Evolutionary conservation across 306 rosid genomes (phyloP).

Genomic region (Vicia sativa): DNA sequence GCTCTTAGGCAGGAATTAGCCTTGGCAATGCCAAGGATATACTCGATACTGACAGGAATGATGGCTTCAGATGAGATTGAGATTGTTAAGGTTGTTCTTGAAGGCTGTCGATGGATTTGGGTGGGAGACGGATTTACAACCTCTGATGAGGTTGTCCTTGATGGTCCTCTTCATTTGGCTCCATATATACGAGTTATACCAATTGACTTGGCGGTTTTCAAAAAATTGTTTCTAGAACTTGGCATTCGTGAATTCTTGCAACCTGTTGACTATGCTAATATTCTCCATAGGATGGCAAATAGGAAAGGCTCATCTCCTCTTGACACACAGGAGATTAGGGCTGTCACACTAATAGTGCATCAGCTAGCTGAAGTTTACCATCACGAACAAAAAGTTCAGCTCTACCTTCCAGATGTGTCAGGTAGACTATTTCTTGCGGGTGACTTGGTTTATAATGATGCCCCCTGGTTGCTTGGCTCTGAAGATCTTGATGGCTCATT

Average conservation of each 20-base stretch:
- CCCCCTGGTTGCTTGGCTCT: conserved; percentile 94
- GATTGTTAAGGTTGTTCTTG: conserved; percentile 95
- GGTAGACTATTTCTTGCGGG: conserved; percentile 73
- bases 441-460: conserved; percentile 91
- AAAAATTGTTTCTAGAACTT: conserved; percentile 72
- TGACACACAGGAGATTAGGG: conserved; percentile 78
- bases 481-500: conserved; percentile 68
- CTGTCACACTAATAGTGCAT: conserved; percentile 82
- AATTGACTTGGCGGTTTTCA: conserved; percentile 89
- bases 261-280: conserved; percentile 74
- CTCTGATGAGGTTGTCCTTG: conserved; percentile 86
- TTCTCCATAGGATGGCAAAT: conserved; percentile 80
- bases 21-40: conserved; percentile 87
- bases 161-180: conserved; percentile 95
- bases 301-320: conserved; percentile 86
- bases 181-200: conserved; percentile 97
- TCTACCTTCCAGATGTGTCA: conserved; percentile 83
- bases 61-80: conserved; percentile 91
- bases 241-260: conserved; percentile 83
- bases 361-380: conserved; percentile 84
- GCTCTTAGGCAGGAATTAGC: conserved; percentile 92
- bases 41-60: conserved; percentile 76
- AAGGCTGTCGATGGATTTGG: conserved; percentile 97
- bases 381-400: conserved; percentile 60
- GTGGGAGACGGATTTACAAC: conserved; percentile 99